These are phyloP conservation scores for Coleophoma eucalyptorum DNA, from an alignment of 2,329 filamentous ascomycete genomes.

Conservation along the genomic window DNA sequence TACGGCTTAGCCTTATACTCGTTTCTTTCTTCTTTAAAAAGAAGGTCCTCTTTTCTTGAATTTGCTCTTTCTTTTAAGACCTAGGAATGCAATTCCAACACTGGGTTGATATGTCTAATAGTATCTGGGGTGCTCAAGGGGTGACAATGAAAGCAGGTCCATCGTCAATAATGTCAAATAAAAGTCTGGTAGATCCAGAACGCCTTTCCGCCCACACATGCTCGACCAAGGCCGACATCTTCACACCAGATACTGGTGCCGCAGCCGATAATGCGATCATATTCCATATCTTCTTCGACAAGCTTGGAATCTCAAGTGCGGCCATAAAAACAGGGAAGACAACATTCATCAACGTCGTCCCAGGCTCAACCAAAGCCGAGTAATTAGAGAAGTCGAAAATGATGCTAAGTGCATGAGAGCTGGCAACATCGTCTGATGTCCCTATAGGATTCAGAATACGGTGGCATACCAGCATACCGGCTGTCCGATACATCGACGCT, in stretches of 20 bases:
- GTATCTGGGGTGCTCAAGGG: no score
- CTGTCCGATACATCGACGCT: not conserved
- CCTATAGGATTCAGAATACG: not conserved
- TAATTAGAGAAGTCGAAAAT: not conserved
- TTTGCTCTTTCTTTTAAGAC: no score
- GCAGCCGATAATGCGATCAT: not conserved
- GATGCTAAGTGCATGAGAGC: slow-evolving; percentile 11
- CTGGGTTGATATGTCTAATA: no score
- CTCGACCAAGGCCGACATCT: not conserved
- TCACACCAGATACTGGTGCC: not conserved
- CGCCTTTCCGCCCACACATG: not conserved
- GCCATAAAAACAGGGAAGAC: not conserved
- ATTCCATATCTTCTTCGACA: not conserved
- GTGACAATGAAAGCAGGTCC: not conserved
- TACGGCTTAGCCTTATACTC: no score
- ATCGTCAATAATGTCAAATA: not conserved
- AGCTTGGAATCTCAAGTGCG: not conserved
- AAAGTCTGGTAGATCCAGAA: not conserved
- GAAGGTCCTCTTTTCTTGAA: no score
- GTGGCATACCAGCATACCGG: not conserved
- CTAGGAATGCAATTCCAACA: no score
- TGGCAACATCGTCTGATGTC: slow-evolving; percentile 16
- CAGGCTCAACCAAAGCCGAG: not conserved
- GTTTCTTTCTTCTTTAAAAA: no score
- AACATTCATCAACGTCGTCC: not conserved